These are phyloP conservation scores for Lycium barbarum DNA, from an alignment of 257 asterid species.

Conservation along the genomic window DNA sequence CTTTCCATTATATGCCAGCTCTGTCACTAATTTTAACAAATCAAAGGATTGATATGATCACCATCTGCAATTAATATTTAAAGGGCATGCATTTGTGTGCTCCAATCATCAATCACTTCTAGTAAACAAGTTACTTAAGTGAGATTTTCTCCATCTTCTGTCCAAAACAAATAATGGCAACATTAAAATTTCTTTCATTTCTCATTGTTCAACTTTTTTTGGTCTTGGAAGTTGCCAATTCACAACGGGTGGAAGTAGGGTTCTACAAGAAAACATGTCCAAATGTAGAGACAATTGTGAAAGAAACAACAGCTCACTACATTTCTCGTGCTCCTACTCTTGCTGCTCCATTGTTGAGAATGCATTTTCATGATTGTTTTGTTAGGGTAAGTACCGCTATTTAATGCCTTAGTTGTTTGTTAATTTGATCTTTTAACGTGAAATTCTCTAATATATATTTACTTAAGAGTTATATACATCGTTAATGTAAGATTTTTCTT, in stretches of 20 bases:
- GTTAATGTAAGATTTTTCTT: too few relatives aligned
- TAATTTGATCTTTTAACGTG: too few relatives aligned
- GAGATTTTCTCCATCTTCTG: too few relatives aligned
- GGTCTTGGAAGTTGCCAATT: slow-evolving; percentile 25
- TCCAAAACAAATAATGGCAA: slow-evolving; percentile 35
- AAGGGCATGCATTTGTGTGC: neutral
- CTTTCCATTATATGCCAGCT: neutral
- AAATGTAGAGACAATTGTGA: slow-evolving; percentile 34
- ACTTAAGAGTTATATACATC: too few relatives aligned
- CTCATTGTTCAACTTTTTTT: slow-evolving; percentile 37
- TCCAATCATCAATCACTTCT: neutral
- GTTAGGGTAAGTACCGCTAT: slow-evolving; percentile 52
- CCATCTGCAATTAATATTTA: slow-evolving; percentile 9
- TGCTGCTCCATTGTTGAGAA: slow-evolving; percentile 29
- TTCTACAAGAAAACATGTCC: slow-evolving; percentile 46
- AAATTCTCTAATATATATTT: too few relatives aligned
- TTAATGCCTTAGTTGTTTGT: too few relatives aligned
- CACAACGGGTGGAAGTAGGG: slow-evolving; percentile 36
- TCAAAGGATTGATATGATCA: neutral
- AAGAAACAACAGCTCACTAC: slow-evolving; percentile 33
- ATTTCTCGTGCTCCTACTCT: slow-evolving; percentile 36
- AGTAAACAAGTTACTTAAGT: too few relatives aligned
- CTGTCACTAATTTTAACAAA: neutral
- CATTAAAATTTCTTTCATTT: slow-evolving; percentile 37
- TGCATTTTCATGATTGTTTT: slow-evolving; percentile 85